These are phyloP conservation scores for Fonsecaea multimorphosa DNA, from an alignment of 2,329 filamentous ascomycete species.

Conservation along the genomic window DNA sequence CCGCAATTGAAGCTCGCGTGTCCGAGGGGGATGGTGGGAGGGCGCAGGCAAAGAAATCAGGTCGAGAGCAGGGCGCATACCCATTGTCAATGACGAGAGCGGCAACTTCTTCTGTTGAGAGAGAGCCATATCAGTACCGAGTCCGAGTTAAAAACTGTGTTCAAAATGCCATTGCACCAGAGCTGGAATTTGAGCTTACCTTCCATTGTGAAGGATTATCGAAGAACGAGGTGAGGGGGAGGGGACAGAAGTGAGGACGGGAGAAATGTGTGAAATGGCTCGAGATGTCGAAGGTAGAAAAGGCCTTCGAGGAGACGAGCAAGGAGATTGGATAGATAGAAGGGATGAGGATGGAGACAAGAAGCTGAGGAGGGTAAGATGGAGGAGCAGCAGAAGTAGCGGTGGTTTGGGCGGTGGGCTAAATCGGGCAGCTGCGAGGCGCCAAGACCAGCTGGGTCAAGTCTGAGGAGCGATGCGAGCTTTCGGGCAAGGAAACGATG, in stretches of 20 bases:
- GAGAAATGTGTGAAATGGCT: constrained; percentile 16
- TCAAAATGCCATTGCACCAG: constrained; percentile 38
- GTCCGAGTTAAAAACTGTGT: constrained; percentile 10
- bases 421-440: constrained; percentile 24
- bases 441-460: constrained; percentile 28
- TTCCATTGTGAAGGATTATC: constrained; percentile 62
- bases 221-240: constrained; percentile 25
- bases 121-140: constrained; percentile 53
- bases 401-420: constrained; percentile 32
- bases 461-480: constrained; percentile 14
- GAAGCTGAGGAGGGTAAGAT: constrained; percentile 37
- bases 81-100: constrained; percentile 99
- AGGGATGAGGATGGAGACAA: constrained; percentile 27
- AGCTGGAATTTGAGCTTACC: constrained; percentile 61
- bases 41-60: constrained; percentile 24
- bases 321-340: constrained; percentile 31
- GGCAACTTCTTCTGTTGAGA: constrained; percentile 88
- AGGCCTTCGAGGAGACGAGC: constrained; percentile 29
- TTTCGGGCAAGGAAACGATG: constrained; percentile 8
- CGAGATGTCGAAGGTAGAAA: constrained; percentile 24
- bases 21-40: constrained; percentile 5
- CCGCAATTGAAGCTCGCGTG: constrained; percentile 14
- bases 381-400: constrained; percentile 38
- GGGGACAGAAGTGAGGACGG: constrained; percentile 15
- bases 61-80: constrained; percentile 68